phyloP scores from a whole-genome alignment of 768 basidiomycete genomes.

The Podaxis mareebaensis region DNA sequence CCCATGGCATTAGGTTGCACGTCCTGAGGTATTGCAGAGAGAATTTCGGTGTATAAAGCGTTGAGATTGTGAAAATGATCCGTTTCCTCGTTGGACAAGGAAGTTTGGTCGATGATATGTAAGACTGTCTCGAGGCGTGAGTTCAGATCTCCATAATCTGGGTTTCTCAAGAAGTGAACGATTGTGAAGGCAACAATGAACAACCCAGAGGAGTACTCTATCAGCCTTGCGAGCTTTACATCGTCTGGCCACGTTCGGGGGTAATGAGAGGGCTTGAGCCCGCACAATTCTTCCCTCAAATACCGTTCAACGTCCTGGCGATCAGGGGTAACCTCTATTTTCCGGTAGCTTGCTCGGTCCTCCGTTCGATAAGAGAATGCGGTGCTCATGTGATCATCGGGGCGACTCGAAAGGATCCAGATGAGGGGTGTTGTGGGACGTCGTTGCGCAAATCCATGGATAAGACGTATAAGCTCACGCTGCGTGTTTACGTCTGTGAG shows the following conservation, averaged over 20 bases:
- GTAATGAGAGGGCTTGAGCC: background rate
- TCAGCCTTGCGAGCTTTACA: background rate
- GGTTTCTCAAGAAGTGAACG: background rate
- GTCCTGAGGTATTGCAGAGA: background rate
- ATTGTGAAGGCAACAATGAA: background rate
- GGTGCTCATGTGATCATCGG: background rate
- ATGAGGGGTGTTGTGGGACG: background rate
- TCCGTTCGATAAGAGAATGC: background rate
- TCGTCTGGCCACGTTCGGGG: background rate
- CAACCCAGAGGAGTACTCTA: background rate
- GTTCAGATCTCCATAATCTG: background rate
- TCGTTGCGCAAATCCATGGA: background rate
- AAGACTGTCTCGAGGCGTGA: background rate
- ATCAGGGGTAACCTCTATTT: background rate
- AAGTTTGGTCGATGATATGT: background rate
- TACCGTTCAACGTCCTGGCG: background rate
- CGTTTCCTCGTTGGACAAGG: too few relatives aligned
- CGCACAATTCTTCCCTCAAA: background rate
- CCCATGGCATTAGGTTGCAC: background rate
- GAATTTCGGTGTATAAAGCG: background rate
- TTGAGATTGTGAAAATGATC: background rate
- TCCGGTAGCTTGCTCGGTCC: too few relatives aligned
- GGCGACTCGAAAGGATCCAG: background rate
- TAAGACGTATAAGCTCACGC: background rate
- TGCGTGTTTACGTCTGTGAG: background rate